These are phyloP conservation scores for Pelargonium australe DNA, from an alignment of 441 rosid species.

Conservation along the genomic window DNA sequence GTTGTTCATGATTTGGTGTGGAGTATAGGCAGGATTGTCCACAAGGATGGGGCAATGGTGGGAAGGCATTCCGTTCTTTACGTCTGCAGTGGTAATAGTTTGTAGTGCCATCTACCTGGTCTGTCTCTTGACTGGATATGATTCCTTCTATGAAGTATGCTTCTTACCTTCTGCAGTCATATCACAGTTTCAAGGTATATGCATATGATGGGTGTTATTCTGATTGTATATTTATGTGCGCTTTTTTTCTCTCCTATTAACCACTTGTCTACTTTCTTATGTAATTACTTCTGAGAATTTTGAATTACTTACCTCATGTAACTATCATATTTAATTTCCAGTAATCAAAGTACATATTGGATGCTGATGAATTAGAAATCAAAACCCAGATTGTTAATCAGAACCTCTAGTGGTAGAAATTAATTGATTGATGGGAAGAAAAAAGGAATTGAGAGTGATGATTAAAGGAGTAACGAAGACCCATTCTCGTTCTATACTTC, in stretches of 20 bases:
- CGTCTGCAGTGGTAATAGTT: slow-evolving; percentile 65
- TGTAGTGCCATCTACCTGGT: slow-evolving; percentile 63
- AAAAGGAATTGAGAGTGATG: not conserved
- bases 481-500: not conserved
- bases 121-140: slow-evolving; percentile 79
- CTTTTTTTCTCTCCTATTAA: not conserved
- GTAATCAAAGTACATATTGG: not conserved
- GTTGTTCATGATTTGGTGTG: not conserved
- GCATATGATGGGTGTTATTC: not conserved
- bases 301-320: not conserved
- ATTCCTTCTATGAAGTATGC: slow-evolving; percentile 71
- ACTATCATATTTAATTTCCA: too few relatives aligned
- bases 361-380: not conserved
- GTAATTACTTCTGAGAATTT: not conserved
- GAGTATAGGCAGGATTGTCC: slow-evolving; percentile 64
- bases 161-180: slow-evolving; percentile 71
- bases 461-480: not conserved
- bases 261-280: not conserved
- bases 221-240: not conserved
- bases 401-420: slow-evolving; percentile 10
- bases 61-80: slow-evolving; percentile 80
- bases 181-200: slow-evolving; percentile 69
- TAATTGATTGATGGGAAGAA: slow-evolving; percentile 2
- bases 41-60: slow-evolving; percentile 80
- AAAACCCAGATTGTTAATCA: not conserved